phyloP scores from a whole-genome alignment of 495 filamentous ascomycete species.

The Neurospora sp. region DNA sequence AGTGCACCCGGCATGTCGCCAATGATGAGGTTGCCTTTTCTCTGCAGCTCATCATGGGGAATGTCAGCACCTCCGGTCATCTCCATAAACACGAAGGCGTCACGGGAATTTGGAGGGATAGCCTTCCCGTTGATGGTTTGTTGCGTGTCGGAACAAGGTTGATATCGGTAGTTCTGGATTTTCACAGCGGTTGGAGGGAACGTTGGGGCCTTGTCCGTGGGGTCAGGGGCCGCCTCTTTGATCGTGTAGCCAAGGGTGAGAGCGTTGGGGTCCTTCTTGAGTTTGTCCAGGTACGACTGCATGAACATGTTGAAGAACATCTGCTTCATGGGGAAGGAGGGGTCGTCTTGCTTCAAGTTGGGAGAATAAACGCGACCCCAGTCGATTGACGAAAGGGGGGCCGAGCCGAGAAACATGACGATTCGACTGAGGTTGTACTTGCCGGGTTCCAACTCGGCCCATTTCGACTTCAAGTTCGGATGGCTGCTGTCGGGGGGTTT shows the following conservation, averaged over 20 bases:
- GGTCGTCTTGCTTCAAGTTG: too few species aligned
- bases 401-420: not conserved
- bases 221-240: not conserved
- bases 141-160: not conserved
- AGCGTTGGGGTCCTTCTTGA: not conserved
- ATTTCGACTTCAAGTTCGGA: not conserved
- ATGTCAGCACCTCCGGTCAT: not conserved
- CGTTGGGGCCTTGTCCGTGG: not conserved
- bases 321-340: not conserved
- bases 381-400: too few species aligned
- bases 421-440: not conserved
- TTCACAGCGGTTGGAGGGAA: not conserved
- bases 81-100: not conserved
- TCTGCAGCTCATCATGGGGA: not conserved
- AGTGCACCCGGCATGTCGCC: not conserved
- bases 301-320: not conserved
- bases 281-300: not conserved
- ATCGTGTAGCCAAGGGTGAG: not conserved
- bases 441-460: not conserved
- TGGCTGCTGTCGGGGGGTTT: not conserved
- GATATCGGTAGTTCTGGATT: not conserved
- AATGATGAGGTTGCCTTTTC: not conserved
- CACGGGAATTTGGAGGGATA: not conserved
- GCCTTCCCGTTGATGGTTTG: not conserved
- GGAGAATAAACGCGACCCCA: too few species aligned